Base-by-base conservation (phyloP, 2,329 filamentous ascomycete genomes). In the Epichloe gansuensis region DNA sequence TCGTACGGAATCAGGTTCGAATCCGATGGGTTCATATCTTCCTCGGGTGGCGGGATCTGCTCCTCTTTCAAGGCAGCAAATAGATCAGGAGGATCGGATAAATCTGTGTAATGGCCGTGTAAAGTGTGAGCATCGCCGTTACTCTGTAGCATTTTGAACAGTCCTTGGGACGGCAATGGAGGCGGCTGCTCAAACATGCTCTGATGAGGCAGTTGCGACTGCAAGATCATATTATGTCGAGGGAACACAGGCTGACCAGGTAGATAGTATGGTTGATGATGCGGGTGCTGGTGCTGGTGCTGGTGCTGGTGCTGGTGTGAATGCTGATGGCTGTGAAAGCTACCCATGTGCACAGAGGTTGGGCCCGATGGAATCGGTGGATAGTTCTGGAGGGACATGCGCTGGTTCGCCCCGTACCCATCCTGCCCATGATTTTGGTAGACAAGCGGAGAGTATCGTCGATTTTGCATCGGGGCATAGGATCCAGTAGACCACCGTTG, bases 401-500 rank as follows among this genome's bases (percentile, higher is more conserved):
- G 75, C 56, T 78, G 75, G 51, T 77, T 75, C 28, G 73, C 64
- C 54, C 76, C 77, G 59, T 81, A 82, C 34, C 77, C 69, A 51
- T 85, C 82, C 51, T 79, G 74, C 4, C 75, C 72, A 55, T 37
- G 41, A 8, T 78, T 75, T 57, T 84, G 77, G 65, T 83, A 83
- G 44, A 83, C 73, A 57, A 82, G 81, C 2, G 83, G 76, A 35
- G 81, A 75, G 28, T 77, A 75, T 35, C 82, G 74, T 52, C 78
- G 72, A 60, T 70, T 78, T 25, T 73, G 73, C 21, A 72, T 67
- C 1, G 81, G 77, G 21, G 77, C 82, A 55, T 84, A 88, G 3
- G 83, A 87, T 13, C 85, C 85, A 3, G 86, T 89, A 21, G 86
- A 89, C 85, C 86, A 90, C 58, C 86, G 76, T 73, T 89, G 88